Conservation (phyloP, 305 asterid genomes). For the Fraxinus ornus region DNA sequence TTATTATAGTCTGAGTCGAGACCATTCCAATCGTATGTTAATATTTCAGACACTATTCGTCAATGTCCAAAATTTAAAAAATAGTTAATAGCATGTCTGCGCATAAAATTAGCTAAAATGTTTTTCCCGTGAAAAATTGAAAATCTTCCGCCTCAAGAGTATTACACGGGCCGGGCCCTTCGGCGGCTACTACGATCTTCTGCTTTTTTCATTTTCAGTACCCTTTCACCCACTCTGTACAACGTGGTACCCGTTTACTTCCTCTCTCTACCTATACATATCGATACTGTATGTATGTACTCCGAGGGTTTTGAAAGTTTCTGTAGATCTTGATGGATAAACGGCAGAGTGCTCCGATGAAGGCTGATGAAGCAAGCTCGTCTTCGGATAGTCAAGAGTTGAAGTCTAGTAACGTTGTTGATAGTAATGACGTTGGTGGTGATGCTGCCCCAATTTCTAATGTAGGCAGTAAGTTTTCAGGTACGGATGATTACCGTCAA, state of each 20-base stretch:
- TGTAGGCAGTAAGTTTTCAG: slow-evolving; percentile 33
- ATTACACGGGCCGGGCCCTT: slow-evolving; percentile 4
- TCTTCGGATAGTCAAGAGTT: slow-evolving; percentile 27
- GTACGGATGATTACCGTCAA: slow-evolving; percentile 22
- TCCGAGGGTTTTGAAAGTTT: slow-evolving; percentile 4
- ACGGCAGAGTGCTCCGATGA: slow-evolving; percentile 29
- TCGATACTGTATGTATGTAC: slow-evolving; percentile 12
- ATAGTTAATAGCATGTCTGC: too few relatives aligned
- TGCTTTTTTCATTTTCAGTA: slow-evolving; percentile 10
- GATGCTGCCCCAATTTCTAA: slow-evolving; percentile 26
- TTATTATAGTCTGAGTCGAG: not conserved
- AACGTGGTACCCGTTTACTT: slow-evolving; percentile 23
- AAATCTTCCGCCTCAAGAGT: not conserved
- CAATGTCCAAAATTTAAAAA: not conserved
- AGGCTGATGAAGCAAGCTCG: slow-evolving; percentile 27
- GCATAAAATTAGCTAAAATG: not conserved
- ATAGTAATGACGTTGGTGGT: slow-evolving; percentile 16
- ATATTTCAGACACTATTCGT: not conserved
- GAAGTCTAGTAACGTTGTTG: not conserved
- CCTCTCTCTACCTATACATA: not conserved
- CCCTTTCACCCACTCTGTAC: slow-evolving; percentile 20
- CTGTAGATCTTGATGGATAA: slow-evolving; percentile 40
- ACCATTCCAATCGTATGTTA: not conserved
- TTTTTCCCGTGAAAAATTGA: not conserved
- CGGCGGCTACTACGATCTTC: not conserved